Percentiles rank a stretch among this genome's conserved stretches.
These are phyloP conservation scores for Psilocybe sp. DNA, from an alignment of 768 basidiomycete genomes.

Conservation along the genomic window DNA sequence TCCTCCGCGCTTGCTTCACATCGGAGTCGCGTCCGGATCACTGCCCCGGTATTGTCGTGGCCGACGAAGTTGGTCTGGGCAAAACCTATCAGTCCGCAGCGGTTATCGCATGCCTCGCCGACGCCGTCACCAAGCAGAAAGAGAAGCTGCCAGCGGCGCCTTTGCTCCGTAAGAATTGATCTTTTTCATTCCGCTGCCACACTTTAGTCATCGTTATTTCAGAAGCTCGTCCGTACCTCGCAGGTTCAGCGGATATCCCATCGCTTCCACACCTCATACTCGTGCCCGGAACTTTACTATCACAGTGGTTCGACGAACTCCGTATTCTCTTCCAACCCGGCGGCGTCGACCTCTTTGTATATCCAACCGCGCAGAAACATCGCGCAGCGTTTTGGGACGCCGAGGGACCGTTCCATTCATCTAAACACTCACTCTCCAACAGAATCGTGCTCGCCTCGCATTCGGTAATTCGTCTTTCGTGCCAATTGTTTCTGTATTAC, in stretches of 20 bases:
- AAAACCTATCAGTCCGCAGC: conserved; percentile 24
- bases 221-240: conserved; percentile 3
- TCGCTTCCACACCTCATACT: conserved; percentile 17
- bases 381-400: conserved; percentile 18
- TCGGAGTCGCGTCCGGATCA: background rate
- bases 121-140: conserved; percentile 1
- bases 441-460: conserved; percentile 20
- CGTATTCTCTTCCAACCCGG: conserved; percentile 10
- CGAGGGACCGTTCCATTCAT: conserved; percentile 7
- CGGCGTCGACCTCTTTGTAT: conserved; percentile 23
- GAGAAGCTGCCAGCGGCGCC: background rate
- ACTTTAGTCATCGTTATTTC: background rate
- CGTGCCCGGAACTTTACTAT: conserved; percentile 20
- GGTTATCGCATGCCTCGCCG: conserved; percentile 17
- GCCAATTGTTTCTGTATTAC: background rate
- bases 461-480: conserved; percentile 19
- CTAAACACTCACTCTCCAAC: conserved; percentile 3
- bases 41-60: conserved; percentile 16
- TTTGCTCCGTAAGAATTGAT: conserved; percentile 1
- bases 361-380: conserved; percentile 8
- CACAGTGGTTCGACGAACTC: conserved; percentile 21
- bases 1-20: conserved; percentile 13
- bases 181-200: background rate
- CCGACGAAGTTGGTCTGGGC: conserved; percentile 29
- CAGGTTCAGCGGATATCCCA: conserved; percentile 7